A percentile compares a stretch with the other conserved stretches of the same genome.
Conservation (phyloP, 225 moss, liverwort and hornwort genomes). For the Pseudisothecium myosuroides region DNA sequence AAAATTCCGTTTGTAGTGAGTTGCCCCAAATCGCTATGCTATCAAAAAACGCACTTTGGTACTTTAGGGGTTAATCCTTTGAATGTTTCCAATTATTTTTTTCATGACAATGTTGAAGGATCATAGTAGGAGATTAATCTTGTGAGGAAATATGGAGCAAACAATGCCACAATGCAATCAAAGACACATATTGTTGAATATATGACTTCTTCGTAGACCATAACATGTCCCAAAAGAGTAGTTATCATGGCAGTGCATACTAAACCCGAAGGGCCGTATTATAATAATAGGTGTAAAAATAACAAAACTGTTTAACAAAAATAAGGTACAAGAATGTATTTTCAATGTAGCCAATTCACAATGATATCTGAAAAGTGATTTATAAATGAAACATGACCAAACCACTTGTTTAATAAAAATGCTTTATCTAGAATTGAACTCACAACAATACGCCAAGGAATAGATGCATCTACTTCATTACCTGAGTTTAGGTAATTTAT, state of each 20-base stretch:
- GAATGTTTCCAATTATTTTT: no score
- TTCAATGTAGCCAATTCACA: neutral
- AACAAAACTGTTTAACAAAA: neutral
- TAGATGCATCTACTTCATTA: neutral
- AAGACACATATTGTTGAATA: neutral
- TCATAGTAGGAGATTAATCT: no score
- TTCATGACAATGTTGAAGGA: no score
- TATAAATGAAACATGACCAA: neutral
- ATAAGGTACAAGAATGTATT: neutral
- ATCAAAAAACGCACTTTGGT: no score
- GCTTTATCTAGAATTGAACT: neutral
- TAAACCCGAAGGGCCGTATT: no score
- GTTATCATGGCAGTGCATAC: rapidly evolving
- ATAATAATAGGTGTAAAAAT: neutral
- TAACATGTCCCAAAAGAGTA: no score
- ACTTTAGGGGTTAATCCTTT: no score
- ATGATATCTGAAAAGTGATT: neutral
- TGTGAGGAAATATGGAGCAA: rapidly evolving
- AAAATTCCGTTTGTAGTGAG: no score
- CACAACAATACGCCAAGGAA: neutral
- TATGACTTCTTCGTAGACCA: neutral
- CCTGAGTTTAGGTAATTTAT: neutral
- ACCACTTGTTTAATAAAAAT: neutral
- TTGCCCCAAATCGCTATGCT: no score
- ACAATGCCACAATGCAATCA: neutral